These are phyloP conservation scores for Trapa bicornis DNA, from an alignment of 345 rosid genomes.

Conservation along the genomic window DNA sequence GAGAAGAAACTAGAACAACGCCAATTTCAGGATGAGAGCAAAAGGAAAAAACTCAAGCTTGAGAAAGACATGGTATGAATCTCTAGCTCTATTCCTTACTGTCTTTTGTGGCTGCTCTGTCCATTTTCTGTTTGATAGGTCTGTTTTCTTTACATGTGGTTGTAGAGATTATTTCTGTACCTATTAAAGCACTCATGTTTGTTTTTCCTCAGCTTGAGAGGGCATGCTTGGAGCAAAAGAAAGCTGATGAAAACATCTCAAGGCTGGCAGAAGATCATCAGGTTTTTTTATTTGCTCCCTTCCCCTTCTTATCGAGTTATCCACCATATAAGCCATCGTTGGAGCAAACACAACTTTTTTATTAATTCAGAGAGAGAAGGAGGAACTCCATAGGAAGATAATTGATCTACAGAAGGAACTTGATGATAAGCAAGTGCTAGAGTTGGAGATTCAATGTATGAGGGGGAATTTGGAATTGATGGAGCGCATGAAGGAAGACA, in stretches of 20 bases:
- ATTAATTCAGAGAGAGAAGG: slow-evolving; percentile 47
- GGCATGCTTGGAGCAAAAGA: slow-evolving; percentile 65
- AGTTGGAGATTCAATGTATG: slow-evolving; percentile 65
- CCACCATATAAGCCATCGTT: neutral
- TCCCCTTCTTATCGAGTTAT: neutral
- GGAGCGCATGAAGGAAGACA: slow-evolving; percentile 57
- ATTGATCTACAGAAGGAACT: slow-evolving; percentile 37
- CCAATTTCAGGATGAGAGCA: slow-evolving; percentile 34
- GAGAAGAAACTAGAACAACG: slow-evolving; percentile 36
- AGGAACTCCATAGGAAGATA: slow-evolving; percentile 39
- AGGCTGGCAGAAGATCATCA: slow-evolving; percentile 56
- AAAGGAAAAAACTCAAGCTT: slow-evolving; percentile 26
- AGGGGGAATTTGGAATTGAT: slow-evolving; percentile 45
- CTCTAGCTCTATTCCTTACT: neutral
- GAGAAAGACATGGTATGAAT: slow-evolving; percentile 37
- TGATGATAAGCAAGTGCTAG: slow-evolving; percentile 52
- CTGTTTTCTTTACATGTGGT: neutral
- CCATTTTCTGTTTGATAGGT: neutral
- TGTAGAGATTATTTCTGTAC: neutral
- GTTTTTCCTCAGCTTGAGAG: slow-evolving; percentile 34
- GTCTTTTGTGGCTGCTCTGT: neutral
- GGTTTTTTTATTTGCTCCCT: slow-evolving; percentile 19
- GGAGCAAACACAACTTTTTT: neutral
- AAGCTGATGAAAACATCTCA: slow-evolving; percentile 40
- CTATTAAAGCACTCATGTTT: neutral